Evolutionary conservation across 2,329 filamentous ascomycete species (phyloP).

Genomic region (Fusarium nisikadoi): DNA sequence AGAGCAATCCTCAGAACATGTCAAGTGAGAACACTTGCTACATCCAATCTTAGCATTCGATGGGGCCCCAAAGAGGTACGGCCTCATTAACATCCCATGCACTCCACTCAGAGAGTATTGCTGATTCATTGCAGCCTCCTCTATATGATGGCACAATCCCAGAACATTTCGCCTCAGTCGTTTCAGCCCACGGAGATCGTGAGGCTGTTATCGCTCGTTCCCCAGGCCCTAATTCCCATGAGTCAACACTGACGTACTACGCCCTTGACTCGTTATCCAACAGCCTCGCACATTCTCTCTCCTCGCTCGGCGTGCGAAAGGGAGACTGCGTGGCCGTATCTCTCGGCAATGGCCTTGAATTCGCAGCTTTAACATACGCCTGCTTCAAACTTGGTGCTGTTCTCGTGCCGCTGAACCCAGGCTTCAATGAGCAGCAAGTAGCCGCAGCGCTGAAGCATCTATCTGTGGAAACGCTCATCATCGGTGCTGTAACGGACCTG

Average conservation of each 20-base stretch:
- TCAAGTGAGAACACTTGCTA: conserved; percentile 33
- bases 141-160: conserved; percentile 76
- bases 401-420: conserved; percentile 91
- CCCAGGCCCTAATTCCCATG: conserved; percentile 59
- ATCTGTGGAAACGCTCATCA: conserved; percentile 76
- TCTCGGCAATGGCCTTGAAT: conserved; percentile 86
- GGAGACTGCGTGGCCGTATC: conserved; percentile 88
- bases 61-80: conserved; percentile 47
- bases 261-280: conserved; percentile 81
- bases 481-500: conserved; percentile 88
- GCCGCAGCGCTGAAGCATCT: conserved; percentile 82
- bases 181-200: conserved; percentile 71
- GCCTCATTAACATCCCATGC: too few species aligned
- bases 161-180: conserved; percentile 75
- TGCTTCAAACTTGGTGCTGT: conserved; percentile 95
- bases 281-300: conserved; percentile 76
- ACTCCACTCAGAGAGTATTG: neutral
- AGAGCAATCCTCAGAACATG: conserved; percentile 5
- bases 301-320: conserved; percentile 77
- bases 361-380: conserved; percentile 86
- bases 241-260: conserved; percentile 78
- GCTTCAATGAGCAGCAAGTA: conserved; percentile 84
- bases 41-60: conserved; percentile 44
- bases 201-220: conserved; percentile 66
- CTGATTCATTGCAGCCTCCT: conserved; percentile 64